Evolutionary conservation across 2,329 filamentous ascomycete species (phyloP), one percentile per base, ranked within the genome.

Genomic region (Microcyclospora pomicola): DNA sequence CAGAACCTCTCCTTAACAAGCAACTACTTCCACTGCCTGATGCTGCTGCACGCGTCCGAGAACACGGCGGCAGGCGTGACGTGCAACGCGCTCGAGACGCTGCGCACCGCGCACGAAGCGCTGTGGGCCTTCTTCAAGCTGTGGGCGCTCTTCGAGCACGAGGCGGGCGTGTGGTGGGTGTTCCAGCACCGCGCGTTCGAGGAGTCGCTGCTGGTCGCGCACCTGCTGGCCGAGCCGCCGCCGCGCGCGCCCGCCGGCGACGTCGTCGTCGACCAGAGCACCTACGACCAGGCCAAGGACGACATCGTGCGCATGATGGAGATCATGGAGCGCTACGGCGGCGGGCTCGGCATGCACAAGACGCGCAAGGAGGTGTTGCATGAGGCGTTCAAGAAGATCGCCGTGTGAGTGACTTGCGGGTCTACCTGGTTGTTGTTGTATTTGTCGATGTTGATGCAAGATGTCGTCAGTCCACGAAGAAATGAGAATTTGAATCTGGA

Each of bases 111-210:
- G 0, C 77, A 84, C 49, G 79, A 82, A 53, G 82, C 82, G 4
- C 73, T 88, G 34, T 71, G 69, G 33, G 67, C 80, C 1, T 88
- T 86, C 54, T 86, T 87, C 56, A 67, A 85, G 40, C 67, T 86
- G 6, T 82, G 77, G 59, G 66, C 64, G 29, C 61, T 83, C 10
- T 76, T 86, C 44, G 74, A 79, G 47, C 65, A 66, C 12, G 82
- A 88, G 61, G 80, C 80, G 1, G 71, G 77, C 11, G 81, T 86
- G 1, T 87, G 82, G 82, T 88, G 82, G 82, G 80, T 84, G 1
- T 84, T 86, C 48, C 82, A 85, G 55, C 82, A 87, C 54, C 67
- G 82, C 1, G 82, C 82, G 0, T 87, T 87, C 52, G 67, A 87
- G 37, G 82, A 87, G 63, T 59, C 82, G 36, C 36, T 55, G n/a